Conservation (phyloP, 2,329 filamentous ascomycete species). For the Lachnellula subtilissima region DNA sequence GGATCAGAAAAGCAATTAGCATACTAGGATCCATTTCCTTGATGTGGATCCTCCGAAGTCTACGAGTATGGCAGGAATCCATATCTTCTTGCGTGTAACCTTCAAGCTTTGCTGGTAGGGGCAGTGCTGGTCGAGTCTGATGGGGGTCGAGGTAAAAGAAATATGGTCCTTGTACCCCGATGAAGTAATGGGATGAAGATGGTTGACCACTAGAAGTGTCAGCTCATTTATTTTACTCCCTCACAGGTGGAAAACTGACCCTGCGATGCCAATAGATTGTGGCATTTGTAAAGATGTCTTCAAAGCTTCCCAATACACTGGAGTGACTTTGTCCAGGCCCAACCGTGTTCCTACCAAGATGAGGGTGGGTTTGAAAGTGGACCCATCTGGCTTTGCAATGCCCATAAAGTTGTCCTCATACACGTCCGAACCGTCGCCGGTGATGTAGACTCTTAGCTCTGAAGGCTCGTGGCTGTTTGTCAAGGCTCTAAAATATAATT, state of each 20-base stretch:
- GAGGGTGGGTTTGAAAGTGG: slow-evolving; percentile 73
- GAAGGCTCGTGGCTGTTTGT: slow-evolving; percentile 58
- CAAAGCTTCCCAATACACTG: slow-evolving; percentile 92
- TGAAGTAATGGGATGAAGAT: slow-evolving; percentile 71
- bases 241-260: slow-evolving; percentile 47
- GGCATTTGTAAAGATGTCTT: slow-evolving; percentile 78
- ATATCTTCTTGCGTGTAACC: slow-evolving; percentile 69
- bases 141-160: slow-evolving; percentile 97
- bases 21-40: slow-evolving; percentile 97
- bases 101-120: slow-evolving; percentile 52
- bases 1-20: slow-evolving; percentile 89
- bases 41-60: slow-evolving; percentile 76
- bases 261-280: slow-evolving; percentile 94
- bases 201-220: slow-evolving; percentile 67
- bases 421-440: slow-evolving; percentile 84
- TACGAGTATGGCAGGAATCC: slow-evolving; percentile 79
- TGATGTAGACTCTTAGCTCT: slow-evolving; percentile 76
- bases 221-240: slow-evolving; percentile 3
- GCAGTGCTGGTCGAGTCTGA: slow-evolving; percentile 70
- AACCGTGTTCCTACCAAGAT: slow-evolving; percentile 84
- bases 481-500: slow-evolving; percentile 56
- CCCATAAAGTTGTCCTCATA: slow-evolving; percentile 85
- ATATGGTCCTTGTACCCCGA: slow-evolving; percentile 66
- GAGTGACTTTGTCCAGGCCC: slow-evolving; percentile 90
- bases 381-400: slow-evolving; percentile 63